Conservation (phyloP, 2,329 filamentous ascomycete species). For the Microdochium trichocladiopsis region DNA sequence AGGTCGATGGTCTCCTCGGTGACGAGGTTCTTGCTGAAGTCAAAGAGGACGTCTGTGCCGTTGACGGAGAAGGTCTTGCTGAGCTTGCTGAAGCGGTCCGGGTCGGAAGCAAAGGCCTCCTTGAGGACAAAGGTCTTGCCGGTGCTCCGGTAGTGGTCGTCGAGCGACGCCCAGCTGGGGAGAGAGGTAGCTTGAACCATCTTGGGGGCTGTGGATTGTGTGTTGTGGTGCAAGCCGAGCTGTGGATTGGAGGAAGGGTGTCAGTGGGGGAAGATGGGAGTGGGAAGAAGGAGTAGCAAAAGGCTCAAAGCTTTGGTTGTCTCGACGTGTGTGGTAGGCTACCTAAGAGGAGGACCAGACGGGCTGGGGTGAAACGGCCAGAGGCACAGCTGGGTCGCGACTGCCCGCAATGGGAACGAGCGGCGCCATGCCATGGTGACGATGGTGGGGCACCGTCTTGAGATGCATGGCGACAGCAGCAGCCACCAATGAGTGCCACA, state of each 20-base stretch:
- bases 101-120: conserved; percentile 84
- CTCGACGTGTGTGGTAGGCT: neutral
- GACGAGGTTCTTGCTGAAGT: conserved; percentile 98
- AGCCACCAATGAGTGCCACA: too few species aligned
- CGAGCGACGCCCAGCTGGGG: conserved; percentile 81
- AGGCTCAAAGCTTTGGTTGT: neutral
- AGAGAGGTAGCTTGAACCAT: conserved; percentile 85
- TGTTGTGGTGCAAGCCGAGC: neutral
- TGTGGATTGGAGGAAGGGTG: neutral
- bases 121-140: conserved; percentile 90
- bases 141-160: conserved; percentile 79
- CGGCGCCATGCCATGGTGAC: too few species aligned
- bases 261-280: neutral
- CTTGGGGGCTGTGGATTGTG: conserved; percentile 15
- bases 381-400: too few species aligned
- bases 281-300: neutral
- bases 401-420: too few species aligned
- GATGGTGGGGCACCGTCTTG: too few species aligned
- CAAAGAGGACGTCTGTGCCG: conserved; percentile 83
- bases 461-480: too few species aligned
- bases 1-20: conserved; percentile 86
- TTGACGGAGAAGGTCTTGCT: conserved; percentile 77
- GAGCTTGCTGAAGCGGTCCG: conserved; percentile 84
- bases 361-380: neutral
- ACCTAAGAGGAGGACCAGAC: neutral